phyloP scores from a whole-genome alignment of 106 monocot genomes.

The Acorus gramineus region DNA sequence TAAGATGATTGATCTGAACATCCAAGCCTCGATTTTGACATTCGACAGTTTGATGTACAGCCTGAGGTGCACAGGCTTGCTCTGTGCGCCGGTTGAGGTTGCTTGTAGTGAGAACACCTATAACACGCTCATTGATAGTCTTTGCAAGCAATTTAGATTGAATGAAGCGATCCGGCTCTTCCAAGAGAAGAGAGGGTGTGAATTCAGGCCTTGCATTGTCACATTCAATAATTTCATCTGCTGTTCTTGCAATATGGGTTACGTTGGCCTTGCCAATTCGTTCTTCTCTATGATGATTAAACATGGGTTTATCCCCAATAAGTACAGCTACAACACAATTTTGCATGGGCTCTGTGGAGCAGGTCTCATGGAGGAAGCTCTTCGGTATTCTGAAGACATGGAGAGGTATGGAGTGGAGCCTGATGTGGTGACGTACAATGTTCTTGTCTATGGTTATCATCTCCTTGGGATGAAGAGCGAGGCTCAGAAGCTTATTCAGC shows the following conservation, averaged over 20 bases:
- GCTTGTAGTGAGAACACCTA: conserved; percentile 22
- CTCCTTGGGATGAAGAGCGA: conserved; percentile 29
- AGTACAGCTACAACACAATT: conserved; percentile 46
- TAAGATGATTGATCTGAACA: conserved; percentile 39
- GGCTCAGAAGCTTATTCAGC: conserved; percentile 24
- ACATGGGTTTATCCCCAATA: conserved; percentile 43
- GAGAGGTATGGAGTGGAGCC: conserved; percentile 36
- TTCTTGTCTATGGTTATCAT: conserved; percentile 54
- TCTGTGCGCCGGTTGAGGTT: conserved; percentile 27
- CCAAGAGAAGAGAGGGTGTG: conserved; percentile 25
- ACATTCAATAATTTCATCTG: conserved; percentile 47
- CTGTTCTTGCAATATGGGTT: conserved; percentile 36
- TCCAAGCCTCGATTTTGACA: conserved; percentile 40
- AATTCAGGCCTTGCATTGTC: conserved; percentile 22
- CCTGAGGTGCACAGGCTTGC: conserved; percentile 22
- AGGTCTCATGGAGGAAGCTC: conserved; percentile 44
- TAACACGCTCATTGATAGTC: conserved; percentile 37
- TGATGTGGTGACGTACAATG: conserved; percentile 50
- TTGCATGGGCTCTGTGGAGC: conserved; percentile 48
- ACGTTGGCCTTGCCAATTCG: conserved; percentile 30
- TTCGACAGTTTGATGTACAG: conserved; percentile 42
- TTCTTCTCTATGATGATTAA: conserved; percentile 46
- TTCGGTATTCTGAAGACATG: conserved; percentile 42
- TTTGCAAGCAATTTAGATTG: conserved; percentile 48
- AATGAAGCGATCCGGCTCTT: conserved; percentile 47